A percentile compares a stretch with the other conserved stretches of the same genome.
Evolutionary conservation across 2,329 filamentous ascomycete genomes (phyloP).

Genomic region (Blumeria graminis): DNA sequence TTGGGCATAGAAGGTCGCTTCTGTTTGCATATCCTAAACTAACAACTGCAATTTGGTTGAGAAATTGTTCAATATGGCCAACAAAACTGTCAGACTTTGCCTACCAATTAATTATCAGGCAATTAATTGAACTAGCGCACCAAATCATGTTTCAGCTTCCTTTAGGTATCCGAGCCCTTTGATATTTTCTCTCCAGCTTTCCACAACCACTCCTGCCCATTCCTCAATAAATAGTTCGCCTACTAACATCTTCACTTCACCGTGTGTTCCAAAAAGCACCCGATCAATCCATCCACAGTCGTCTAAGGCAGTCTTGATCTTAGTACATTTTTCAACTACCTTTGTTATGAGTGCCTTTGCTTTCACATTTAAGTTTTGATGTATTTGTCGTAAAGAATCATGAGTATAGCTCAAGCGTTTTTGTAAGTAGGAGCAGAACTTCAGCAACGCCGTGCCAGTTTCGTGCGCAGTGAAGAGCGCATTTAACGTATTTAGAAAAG

Average conservation of each 20-base stretch:
- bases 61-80: not conserved
- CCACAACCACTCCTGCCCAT: conserved; percentile 14
- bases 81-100: no score
- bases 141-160: not conserved
- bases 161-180: conserved; percentile 12
- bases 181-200: conserved; percentile 15
- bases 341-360: conserved; percentile 6
- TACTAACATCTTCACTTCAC: conserved; percentile 4
- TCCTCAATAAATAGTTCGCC: conserved; percentile 14
- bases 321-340: conserved; percentile 7
- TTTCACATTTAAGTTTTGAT: conserved; percentile 3
- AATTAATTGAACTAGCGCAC: no score
- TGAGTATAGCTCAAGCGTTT: conserved; percentile 5
- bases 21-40: not conserved
- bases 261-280: conserved; percentile 9
- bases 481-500: conserved; percentile 10
- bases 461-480: conserved; percentile 13
- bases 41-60: not conserved
- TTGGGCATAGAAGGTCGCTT: not conserved
- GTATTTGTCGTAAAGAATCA: conserved; percentile 5
- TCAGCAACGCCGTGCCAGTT: conserved; percentile 6
- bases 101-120: no score
- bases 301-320: conserved; percentile 12
- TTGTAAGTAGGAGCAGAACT: conserved; percentile 7
- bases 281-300: conserved; percentile 16